Conservation (phyloP, 176 grass and related monocot species). For the Canna indica region DNA sequence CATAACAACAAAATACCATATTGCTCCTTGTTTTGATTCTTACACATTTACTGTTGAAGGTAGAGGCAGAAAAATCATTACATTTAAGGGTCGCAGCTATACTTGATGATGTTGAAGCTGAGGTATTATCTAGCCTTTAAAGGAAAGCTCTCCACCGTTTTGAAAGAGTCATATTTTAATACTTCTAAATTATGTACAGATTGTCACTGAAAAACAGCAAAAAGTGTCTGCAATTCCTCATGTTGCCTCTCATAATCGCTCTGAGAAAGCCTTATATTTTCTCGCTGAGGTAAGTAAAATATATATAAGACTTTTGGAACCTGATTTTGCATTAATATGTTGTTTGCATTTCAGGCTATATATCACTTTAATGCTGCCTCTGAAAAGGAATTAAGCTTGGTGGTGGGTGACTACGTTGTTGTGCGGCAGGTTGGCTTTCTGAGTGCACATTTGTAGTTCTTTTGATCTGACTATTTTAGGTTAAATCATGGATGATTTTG, state of each 20-base stretch:
- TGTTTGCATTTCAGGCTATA: slow-evolving; percentile 40
- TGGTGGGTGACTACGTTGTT: slow-evolving; percentile 93
- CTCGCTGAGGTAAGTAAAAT: slow-evolving; percentile 66
- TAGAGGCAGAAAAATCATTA: slow-evolving; percentile 93
- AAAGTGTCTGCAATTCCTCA: slow-evolving; percentile 78
- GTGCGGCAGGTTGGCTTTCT: slow-evolving; percentile 68
- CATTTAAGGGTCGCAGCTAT: slow-evolving; percentile 86
- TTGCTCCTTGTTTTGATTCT: slow-evolving; percentile 24
- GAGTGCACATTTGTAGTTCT: slow-evolving; percentile 5
- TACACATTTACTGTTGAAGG: slow-evolving; percentile 44
- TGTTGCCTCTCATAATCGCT: slow-evolving; percentile 63
- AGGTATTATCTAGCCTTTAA: slow-evolving; percentile 41
- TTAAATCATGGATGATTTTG: neutral
- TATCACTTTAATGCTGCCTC: slow-evolving; percentile 79
- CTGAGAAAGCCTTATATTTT: slow-evolving; percentile 88
- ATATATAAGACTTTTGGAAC: neutral
- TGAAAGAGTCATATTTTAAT: slow-evolving; percentile 8
- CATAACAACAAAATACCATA: neutral
- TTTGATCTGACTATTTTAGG: neutral
- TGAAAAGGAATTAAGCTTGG: slow-evolving; percentile 86
- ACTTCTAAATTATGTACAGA: slow-evolving; percentile 37
- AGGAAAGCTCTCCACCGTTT: slow-evolving; percentile 10
- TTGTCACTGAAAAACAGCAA: slow-evolving; percentile 88
- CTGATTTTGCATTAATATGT: neutral
- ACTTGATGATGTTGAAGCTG: slow-evolving; percentile 95